Base-by-base conservation (phyloP, 2,329 filamentous ascomycete genomes). In the Fusarium nanum region DNA sequence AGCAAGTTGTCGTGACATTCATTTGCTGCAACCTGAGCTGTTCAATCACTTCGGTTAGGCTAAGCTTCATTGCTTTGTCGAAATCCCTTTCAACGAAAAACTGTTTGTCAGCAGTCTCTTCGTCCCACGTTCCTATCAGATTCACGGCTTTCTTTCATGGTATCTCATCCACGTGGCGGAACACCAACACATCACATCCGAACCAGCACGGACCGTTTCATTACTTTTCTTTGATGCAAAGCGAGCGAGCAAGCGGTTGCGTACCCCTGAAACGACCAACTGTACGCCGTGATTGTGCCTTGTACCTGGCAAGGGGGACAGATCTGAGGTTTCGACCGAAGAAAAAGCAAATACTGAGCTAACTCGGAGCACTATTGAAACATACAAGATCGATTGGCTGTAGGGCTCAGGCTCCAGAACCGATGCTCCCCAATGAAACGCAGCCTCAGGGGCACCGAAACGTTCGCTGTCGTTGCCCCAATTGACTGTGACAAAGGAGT, bases 111-210 rank as follows among this genome's bases (percentile, higher is more conserved):
- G 14, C 16, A 14, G 13, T n/a, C 61, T 65, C 45, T 41, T 59
- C 44, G 54, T 68, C 67, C 50, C 30, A 64, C 64, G 53, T 54
- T 67, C 41, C 34, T 46, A 64, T 45, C 32, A 41, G 41, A 64
- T 49, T 46, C 32, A 56, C 27, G 49, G 44, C 32, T 58, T 54
- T 37, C 61, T 56, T 42, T 45, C 30, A 41, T 28, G 34, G 49
- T 68, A 71, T 64, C 57, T 52, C 50, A 61, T 67, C 70, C 72
- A 75, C 72, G 72, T 74, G 72, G 72, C 71, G 68, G 61, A 53
- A 67, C 63, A 52, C 61, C 57, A 58, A 48, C 44, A 63, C 23
- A 53, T 42, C 23, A 46, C 46, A 58, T 53, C 54, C 41, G 45
- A 64, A 52, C 63, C 62, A 68, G 56, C 57, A 62, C 55, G 22